Conservation (phyloP, 1,284 basidiomycete genomes). For the Naganishia sp. region DNA sequence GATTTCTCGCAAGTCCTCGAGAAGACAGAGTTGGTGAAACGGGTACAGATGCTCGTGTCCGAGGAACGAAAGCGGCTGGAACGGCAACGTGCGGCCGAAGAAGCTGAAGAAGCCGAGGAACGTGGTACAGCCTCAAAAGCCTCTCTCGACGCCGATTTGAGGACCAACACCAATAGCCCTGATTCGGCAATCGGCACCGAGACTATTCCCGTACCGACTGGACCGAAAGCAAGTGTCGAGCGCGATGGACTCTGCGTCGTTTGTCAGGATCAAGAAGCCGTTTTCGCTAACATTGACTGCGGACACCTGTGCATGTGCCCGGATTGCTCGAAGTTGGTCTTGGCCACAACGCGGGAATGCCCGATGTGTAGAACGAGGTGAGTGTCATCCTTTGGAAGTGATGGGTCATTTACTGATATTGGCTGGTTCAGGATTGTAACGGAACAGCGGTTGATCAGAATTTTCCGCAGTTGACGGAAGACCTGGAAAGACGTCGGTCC, state of each 20-base stretch:
- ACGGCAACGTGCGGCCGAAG: conserved; percentile 51
- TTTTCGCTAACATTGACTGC: conserved; percentile 88
- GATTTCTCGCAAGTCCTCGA: conserved; percentile 55
- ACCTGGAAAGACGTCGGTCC: neutral
- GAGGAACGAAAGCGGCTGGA: conserved; percentile 62
- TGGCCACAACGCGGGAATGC: conserved; percentile 76
- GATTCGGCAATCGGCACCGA: neutral
- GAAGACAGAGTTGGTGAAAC: conserved; percentile 65
- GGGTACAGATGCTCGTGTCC: conserved; percentile 65
- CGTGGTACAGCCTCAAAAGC: neutral
- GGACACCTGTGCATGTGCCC: conserved; percentile 84
- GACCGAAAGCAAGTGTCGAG: conserved; percentile 58
- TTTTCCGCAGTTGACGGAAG: conserved; percentile 52
- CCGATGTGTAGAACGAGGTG: conserved; percentile 83
- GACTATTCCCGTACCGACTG: conserved; percentile 41
- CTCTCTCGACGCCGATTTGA: neutral
- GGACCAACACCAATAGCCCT: neutral
- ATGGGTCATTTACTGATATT: neutral
- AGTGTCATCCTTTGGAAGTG: conserved; percentile 49
- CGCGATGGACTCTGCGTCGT: conserved; percentile 77
- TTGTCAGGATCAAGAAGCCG: conserved; percentile 87
- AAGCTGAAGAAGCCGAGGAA: conserved; percentile 39
- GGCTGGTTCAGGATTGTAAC: conserved; percentile 53
- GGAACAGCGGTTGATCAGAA: conserved; percentile 72
- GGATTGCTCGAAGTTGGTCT: conserved; percentile 77